Percentiles rank a stretch among this genome's conserved stretches.
Conservation (phyloP, 148 eudicot genomes). For the Vaccinium darrowii region DNA sequence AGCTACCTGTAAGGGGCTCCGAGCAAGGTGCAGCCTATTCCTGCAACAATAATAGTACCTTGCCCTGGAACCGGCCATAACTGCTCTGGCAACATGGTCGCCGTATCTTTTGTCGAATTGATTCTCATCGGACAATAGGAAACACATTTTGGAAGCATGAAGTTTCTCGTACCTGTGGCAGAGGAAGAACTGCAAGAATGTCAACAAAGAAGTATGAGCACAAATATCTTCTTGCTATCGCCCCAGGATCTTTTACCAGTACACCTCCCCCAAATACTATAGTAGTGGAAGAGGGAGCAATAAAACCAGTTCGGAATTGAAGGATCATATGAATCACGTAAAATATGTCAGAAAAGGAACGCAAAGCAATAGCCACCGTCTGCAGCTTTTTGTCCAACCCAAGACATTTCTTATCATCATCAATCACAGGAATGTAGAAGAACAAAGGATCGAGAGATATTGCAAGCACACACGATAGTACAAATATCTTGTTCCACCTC, state of each 20-base stretch:
- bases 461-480: conserved; percentile 76
- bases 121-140: background rate
- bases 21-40: background rate
- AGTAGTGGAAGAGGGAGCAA: conserved; percentile 66
- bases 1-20: background rate
- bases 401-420: conserved; percentile 58
- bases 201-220: conserved; percentile 73
- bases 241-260: conserved; percentile 70
- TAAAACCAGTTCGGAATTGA: conserved; percentile 82
- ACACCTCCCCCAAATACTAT: conserved; percentile 90
- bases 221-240: conserved; percentile 75
- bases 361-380: conserved; percentile 52
- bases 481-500: conserved; percentile 90
- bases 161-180: conserved; percentile 67
- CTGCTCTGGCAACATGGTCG: background rate
- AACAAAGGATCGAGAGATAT: conserved; percentile 89
- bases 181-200: conserved; percentile 87
- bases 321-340: conserved; percentile 77
- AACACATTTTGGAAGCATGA: background rate
- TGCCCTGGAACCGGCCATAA: background rate
- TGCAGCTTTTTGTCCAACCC: conserved; percentile 67
- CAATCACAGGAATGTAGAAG: conserved; percentile 75
- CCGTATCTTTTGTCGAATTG: background rate
- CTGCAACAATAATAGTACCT: background rate
- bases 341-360: conserved; percentile 82